phyloP scores from a whole-genome alignment of 2,329 filamentous ascomycete species.

The Myriosclerotinia curreyana region DNA sequence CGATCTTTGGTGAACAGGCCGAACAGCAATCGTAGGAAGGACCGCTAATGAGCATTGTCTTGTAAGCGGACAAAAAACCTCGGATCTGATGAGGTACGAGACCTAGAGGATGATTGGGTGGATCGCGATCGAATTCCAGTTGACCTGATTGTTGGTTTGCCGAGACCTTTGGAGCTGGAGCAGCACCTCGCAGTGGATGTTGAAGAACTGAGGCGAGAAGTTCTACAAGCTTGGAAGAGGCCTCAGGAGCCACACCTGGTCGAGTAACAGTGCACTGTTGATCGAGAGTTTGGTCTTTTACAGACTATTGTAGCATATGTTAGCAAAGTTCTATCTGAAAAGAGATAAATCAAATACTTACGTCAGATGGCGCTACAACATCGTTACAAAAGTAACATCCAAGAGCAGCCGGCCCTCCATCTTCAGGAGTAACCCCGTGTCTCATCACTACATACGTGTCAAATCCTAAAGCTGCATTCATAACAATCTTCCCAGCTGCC shows the following conservation, averaged over 20 bases:
- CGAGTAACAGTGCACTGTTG: conserved; percentile 98
- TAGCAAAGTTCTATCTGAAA: conserved; percentile 20
- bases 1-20: conserved; percentile 69
- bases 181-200: conserved; percentile 68
- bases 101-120: conserved; percentile 58
- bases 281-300: conserved; percentile 92
- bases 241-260: conserved; percentile 87
- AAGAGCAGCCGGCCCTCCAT: conserved; percentile 61
- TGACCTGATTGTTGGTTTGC: conserved; percentile 40
- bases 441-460: conserved; percentile 98
- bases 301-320: conserved; percentile 56
- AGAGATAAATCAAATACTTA: conserved; percentile 48
- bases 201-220: conserved; percentile 84
- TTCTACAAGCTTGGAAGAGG: conserved; percentile 87
- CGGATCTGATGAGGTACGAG: conserved; percentile 78
- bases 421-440: conserved; percentile 67
- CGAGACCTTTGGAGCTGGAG: conserved; percentile 51
- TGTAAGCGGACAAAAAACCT: conserved; percentile 71
- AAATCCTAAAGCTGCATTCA: conserved; percentile 95
- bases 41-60: conserved; percentile 70
- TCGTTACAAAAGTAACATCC: conserved; percentile 99
- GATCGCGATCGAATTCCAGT: conserved; percentile 52
- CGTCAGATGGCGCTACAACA: conserved; percentile 89
- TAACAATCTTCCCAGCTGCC: conserved; percentile 85
- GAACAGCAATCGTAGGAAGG: conserved; percentile 78